Evolutionary conservation across 2,329 filamentous ascomycete genomes (phyloP).

Genomic region (Cladophialophora yegresii): DNA sequence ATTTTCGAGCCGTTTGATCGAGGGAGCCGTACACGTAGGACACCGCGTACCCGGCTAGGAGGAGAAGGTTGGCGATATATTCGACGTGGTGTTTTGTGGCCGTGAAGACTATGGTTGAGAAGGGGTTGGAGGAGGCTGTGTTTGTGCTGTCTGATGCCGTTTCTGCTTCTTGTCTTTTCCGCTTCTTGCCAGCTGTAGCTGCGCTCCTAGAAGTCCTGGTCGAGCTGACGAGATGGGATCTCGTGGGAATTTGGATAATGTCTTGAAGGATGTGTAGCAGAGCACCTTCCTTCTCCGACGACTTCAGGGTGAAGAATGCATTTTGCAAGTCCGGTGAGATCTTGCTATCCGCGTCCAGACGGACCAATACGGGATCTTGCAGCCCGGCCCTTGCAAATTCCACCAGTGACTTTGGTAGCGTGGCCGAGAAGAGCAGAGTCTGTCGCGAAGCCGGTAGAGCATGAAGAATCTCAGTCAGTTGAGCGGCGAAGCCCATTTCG

Average conservation of each 20-base stretch:
- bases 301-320: conserved; percentile 91
- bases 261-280: conserved; percentile 86
- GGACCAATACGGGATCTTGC: conserved; percentile 86
- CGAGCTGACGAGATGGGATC: conserved; percentile 45
- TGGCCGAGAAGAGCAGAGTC: conserved; percentile 92
- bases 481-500: conserved; percentile 96
- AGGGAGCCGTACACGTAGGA: conserved; percentile 94
- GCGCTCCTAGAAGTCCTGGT: conserved; percentile 47
- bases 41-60: conserved; percentile 77
- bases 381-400: conserved; percentile 93
- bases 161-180: conserved; percentile 54
- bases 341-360: conserved; percentile 92
- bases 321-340: conserved; percentile 94
- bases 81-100: conserved; percentile 98
- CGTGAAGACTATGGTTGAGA: conserved; percentile 93
- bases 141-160: conserved; percentile 45
- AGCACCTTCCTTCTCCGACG: conserved; percentile 89
- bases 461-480: conserved; percentile 89
- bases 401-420: conserved; percentile 87
- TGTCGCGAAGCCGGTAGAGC: conserved; percentile 81
- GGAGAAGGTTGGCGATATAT: conserved; percentile 81
- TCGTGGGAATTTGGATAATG: conserved; percentile 83
- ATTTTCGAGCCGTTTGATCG: conserved; percentile 88
- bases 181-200: conserved; percentile 50
- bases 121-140: conserved; percentile 61